Base-by-base conservation (phyloP, 805 yeast species). In the Saturnispora dispora region DNA sequence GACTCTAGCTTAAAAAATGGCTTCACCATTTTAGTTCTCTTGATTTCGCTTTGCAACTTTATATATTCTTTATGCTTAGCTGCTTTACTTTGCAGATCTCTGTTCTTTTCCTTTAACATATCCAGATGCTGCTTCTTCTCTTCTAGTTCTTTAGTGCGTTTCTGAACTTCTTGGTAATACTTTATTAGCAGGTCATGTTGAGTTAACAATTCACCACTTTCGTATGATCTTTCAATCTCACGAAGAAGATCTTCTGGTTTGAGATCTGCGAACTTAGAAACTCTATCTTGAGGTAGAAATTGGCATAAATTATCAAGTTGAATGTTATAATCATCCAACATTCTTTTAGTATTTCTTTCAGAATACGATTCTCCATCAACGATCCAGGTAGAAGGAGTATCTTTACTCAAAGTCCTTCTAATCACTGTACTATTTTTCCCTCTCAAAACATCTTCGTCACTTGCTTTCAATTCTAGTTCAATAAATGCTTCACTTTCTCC, bases 211-310 rank as follows among this genome's bases (percentile, higher is more conserved):
- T 76, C 72, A 3, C 83, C 77, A 47, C 77, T 71, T 5, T 85
- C 87, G 32, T 88, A 77, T 1, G 96, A 88, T 53, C 91, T 70
- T 60, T 89, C 88, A 1, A 96, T 87, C 59, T 88, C 95, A 25
- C 72, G 60, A 11, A 93, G 71, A 8, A 91, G 69, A 53, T 81
- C 80, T 55, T 85, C 89, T 1, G 95, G 86, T 28, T 85, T 76
- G 57, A 88, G 69, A 3, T 83, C 78, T 0, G 97, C 95, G 71
- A 93, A 93, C 57, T 87, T 88, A 2, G 95, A 91, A 6, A 93
- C 98, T 53, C 95, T 75, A 60, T 91, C 98, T 63, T 93, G 99
- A 0, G 99, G 96, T 51, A 93, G 70, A 61, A 93, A 93, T 63
- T 91, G 97, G 62, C 98, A 90, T 47, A 91, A 72, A 63, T 91